Conservation (phyloP, 257 asterid species). For the Petrea volubilis region DNA sequence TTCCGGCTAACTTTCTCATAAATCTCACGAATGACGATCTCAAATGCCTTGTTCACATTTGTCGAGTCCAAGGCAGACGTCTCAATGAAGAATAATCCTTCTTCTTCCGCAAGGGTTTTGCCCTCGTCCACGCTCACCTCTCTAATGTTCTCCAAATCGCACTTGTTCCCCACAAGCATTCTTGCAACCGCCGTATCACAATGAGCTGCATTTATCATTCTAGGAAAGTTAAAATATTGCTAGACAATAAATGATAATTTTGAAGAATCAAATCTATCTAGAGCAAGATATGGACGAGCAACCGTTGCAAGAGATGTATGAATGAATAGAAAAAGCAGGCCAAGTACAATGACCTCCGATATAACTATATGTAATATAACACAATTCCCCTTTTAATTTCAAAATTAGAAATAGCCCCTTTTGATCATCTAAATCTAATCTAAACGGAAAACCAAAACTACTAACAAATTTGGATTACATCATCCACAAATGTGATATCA, state of each 20-base stretch:
- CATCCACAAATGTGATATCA: too few species aligned
- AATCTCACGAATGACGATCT: conserved; percentile 68
- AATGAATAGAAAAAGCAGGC: too few species aligned
- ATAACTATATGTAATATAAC: too few species aligned
- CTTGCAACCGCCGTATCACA: conserved; percentile 64
- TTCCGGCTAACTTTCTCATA: conserved; percentile 64
- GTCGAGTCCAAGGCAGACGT: conserved; percentile 79
- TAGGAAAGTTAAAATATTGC: background rate
- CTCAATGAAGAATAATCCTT: conserved; percentile 74
- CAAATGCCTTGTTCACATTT: conserved; percentile 63
- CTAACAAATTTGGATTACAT: too few species aligned
- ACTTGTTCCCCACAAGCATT: conserved; percentile 82
- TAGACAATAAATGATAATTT: background rate
- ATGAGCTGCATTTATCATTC: conserved; percentile 49
- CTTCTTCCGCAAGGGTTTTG: conserved; percentile 66
- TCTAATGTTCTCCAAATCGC: conserved; percentile 67
- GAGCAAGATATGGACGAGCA: too few species aligned
- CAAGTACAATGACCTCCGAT: too few species aligned
- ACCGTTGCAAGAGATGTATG: too few species aligned
- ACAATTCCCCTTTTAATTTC: too few species aligned
- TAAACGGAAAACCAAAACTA: too few species aligned
- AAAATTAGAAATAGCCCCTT: too few species aligned
- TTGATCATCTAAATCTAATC: too few species aligned
- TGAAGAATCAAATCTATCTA: background rate
- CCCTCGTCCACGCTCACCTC: conserved; percentile 72